A percentile compares a stretch with the other conserved stretches of the same genome.
These are phyloP conservation scores for Skeletonema tropicum DNA, from an alignment of 108 stramenopile species.

Conservation along the genomic window DNA sequence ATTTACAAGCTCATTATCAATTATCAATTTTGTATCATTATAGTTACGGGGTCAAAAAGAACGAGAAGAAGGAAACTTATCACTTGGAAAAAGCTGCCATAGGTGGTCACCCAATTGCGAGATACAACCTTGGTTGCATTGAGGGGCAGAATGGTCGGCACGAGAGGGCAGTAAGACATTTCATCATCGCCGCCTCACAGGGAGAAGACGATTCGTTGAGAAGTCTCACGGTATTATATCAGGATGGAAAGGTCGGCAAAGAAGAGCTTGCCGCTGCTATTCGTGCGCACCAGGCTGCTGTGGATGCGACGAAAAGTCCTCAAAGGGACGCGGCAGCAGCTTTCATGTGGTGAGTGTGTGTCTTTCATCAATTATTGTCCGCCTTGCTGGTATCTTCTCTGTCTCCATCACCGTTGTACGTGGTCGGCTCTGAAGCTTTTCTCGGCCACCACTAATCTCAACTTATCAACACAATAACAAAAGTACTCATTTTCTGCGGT, in stretches of 20 bases:
- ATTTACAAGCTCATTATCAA: neutral
- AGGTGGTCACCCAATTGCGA: neutral
- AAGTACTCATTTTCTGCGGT: too few species aligned
- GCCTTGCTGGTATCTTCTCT: too few species aligned
- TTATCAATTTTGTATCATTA: neutral
- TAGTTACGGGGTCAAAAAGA: neutral
- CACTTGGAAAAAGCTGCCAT: conserved; percentile 14
- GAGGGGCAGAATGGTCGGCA: neutral
- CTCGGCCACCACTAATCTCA: too few species aligned
- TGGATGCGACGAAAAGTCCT: conserved; percentile 5
- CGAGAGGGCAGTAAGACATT: neutral
- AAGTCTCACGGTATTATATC: neutral
- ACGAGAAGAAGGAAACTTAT: neutral
- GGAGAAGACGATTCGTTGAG: neutral
- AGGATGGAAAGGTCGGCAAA: neutral
- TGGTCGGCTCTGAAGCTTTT: too few species aligned
- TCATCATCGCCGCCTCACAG: neutral
- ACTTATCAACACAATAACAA: too few species aligned
- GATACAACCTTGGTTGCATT: conserved; percentile 1
- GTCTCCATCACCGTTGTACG: too few species aligned
- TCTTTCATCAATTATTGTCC: too few species aligned
- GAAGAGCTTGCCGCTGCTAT: neutral
- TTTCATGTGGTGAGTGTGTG: too few species aligned
- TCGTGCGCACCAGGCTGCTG: conserved; percentile 1
- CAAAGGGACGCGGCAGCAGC: neutral